phyloP scores from a whole-genome alignment of 352 stramenopile genomes.

The Phytopythium oedochilum region DNA sequence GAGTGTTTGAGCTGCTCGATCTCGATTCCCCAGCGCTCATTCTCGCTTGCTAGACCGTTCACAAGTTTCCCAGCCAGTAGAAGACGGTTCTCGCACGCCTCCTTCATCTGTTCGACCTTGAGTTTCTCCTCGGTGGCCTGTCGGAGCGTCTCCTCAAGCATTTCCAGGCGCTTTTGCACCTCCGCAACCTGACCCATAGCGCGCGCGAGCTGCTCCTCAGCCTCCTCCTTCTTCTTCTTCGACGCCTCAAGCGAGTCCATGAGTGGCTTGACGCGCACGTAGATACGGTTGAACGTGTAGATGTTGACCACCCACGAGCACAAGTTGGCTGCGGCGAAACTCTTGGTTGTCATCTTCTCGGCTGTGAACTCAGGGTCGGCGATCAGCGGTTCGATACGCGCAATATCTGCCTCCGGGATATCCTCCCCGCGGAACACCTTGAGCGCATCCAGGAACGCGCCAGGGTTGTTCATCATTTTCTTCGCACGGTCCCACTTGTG shows the following conservation, averaged over 20 bases:
- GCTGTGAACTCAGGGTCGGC: conserved; percentile 92
- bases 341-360: conserved; percentile 97
- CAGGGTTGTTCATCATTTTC: conserved; percentile 99
- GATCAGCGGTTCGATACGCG: conserved; percentile 89
- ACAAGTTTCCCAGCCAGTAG: conserved; percentile 94
- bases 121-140: conserved; percentile 95
- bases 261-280: conserved; percentile 98
- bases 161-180: conserved; percentile 90
- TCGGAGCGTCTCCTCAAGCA: conserved; percentile 92
- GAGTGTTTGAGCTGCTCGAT: conserved; percentile 95
- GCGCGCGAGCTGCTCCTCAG: conserved; percentile 88
- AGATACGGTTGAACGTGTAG: conserved; percentile 98
- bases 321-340: conserved; percentile 94
- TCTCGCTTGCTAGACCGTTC: conserved; percentile 94
- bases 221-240: conserved; percentile 91
- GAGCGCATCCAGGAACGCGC: conserved; percentile 91
- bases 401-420: conserved; percentile 94
- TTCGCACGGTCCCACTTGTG: conserved; percentile 98
- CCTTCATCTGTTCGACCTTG: conserved; percentile 95
- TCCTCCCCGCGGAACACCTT: conserved; percentile 93
- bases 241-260: conserved; percentile 97
- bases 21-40: conserved; percentile 95
- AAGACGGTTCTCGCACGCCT: conserved; percentile 90
- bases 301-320: conserved; percentile 98
- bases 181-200: conserved; percentile 93